Conservation (phyloP, 768 basidiomycete genomes). For the Suillus subalutaceus region DNA sequence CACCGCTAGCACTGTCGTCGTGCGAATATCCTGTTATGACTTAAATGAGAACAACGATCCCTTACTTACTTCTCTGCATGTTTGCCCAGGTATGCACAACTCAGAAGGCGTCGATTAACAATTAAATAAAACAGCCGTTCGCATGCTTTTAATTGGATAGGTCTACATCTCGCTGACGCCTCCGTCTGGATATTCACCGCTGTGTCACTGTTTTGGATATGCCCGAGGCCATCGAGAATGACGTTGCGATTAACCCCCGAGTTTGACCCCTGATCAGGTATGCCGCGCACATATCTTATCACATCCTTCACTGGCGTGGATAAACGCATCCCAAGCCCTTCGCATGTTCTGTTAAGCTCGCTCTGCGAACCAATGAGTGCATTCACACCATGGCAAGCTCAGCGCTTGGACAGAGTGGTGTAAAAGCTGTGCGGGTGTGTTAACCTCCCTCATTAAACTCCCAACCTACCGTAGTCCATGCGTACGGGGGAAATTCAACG, state of each 20-base stretch:
- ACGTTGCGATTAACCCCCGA: conserved; percentile 52
- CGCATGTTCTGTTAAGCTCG: conserved; percentile 59
- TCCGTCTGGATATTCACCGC: conserved; percentile 49
- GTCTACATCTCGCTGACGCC: conserved; percentile 53
- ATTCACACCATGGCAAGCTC: no score
- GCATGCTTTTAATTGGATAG: conserved; percentile 29
- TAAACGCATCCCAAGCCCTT: conserved; percentile 51
- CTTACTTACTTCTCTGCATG: no score
- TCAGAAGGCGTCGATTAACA: background rate
- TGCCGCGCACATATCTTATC: conserved; percentile 22
- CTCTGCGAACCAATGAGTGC: conserved; percentile 38
- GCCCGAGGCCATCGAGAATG: conserved; percentile 45
- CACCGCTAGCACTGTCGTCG: conserved; percentile 46
- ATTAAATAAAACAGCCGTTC: conserved; percentile 16
- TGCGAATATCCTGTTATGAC: conserved; percentile 35
- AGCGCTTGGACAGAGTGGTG: no score
- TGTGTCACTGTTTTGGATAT: conserved; percentile 52
- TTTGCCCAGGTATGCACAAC: background rate
- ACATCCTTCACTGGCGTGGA: conserved; percentile 8
- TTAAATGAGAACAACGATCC: no score
- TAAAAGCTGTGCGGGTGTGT: no score
- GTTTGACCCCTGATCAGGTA: conserved; percentile 46
- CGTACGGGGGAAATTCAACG: no score
- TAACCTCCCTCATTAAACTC: no score
- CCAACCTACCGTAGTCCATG: no score